Base-by-base conservation (phyloP, 257 asterid genomes). In the Thymus mandschuricus region DNA sequence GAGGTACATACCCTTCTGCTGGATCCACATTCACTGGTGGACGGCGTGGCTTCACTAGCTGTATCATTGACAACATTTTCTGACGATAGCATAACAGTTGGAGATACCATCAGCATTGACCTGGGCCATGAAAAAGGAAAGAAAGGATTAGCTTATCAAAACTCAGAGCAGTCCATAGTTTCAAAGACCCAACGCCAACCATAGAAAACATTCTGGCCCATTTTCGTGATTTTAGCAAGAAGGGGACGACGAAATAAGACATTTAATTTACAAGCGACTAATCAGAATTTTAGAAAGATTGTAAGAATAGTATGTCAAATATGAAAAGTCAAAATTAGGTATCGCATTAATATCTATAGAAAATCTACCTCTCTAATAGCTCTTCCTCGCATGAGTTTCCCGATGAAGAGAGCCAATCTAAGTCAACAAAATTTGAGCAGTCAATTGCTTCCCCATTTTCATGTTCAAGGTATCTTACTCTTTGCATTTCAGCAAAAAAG, bases 341-440 rank as follows among this genome's bases (percentile, higher is more conserved):
- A 30, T 57, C 29, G 44, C 21, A 21, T 52, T 11, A 31, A 5
- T 60, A 48, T 21, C 65, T 2, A 69, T 64, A 58, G 69, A 72
- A 79, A 54, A 70, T 68, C 72, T 85, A 93, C 98, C 98, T 93
- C 72, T 91, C 96, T 65, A 93, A 77, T 66, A 83, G 75, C 85
- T 90, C 97, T 81, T 90, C 97, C 74, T 93, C 97, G 31, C 95
- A 90, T 56, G 97, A 92, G 84, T 89, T 90, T 78, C 92, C 96
- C 66, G 96, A 86, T 48, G 98, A 93, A 68, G 98, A 93, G 58
- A 93, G 84, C 98, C 97, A 89, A 81, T 91, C 98, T 66, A 93
- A 79, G 85, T 93, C 96, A 60, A 93, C 91, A 79, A 93, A 93
- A 80, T 93, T 93, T 65, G 98, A 93, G 77, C 78, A 86, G 81